Conservation (phyloP, 345 rosid species). For the Litchi chinensis region DNA sequence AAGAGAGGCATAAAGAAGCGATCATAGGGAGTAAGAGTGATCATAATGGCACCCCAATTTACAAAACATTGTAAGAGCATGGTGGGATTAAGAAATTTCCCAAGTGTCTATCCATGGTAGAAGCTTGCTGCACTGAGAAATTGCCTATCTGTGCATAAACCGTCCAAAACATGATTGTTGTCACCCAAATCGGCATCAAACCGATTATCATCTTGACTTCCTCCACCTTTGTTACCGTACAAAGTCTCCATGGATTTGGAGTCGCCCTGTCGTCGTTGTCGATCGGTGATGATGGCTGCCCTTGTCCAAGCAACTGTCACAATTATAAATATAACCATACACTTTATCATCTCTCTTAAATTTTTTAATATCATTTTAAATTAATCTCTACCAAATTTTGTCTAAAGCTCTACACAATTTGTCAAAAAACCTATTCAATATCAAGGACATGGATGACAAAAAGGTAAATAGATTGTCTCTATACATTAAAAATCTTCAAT, state of each 20-base stretch:
- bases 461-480: too few species aligned
- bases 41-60: neutral
- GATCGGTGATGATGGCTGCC: slow-evolving; percentile 17
- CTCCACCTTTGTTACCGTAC: slow-evolving; percentile 24
- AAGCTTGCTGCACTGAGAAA: slow-evolving; percentile 26
- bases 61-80: slow-evolving; percentile 15
- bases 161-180: slow-evolving; percentile 19
- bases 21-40: slow-evolving; percentile 9
- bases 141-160: slow-evolving; percentile 18
- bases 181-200: slow-evolving; percentile 26
- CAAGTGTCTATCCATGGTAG: slow-evolving; percentile 20
- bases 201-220: slow-evolving; percentile 24
- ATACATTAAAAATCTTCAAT: too few species aligned
- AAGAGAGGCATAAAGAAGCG: slow-evolving; percentile 9
- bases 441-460: too few species aligned
- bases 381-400: too few species aligned
- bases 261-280: neutral
- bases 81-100: slow-evolving; percentile 20
- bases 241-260: slow-evolving; percentile 25
- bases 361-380: too few species aligned
- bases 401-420: too few species aligned
- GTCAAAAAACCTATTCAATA: too few species aligned
- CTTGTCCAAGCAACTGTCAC: slow-evolving; percentile 21
- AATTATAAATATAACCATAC: neutral
- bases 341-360: too few species aligned